Evolutionary conservation across 192 early-diverging fungal species (phyloP).

Genomic region (Coemansia sp.): DNA sequence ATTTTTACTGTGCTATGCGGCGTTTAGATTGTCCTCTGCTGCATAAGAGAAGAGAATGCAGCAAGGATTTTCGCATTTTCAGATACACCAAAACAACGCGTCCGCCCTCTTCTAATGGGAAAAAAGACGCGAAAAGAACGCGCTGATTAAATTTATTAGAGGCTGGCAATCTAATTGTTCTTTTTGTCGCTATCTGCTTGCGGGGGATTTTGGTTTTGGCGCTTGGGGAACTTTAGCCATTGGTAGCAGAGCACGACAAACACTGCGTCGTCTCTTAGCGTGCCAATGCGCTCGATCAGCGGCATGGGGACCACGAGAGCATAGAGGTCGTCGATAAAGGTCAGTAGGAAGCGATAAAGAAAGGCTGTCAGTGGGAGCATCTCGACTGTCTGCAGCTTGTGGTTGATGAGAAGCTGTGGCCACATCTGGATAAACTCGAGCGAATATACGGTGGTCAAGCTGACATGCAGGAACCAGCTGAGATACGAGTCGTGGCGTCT

Average conservation of each 20-base stretch:
- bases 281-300: conserved; percentile 53
- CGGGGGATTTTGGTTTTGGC: background rate
- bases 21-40: background rate
- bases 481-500: conserved; percentile 48
- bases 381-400: conserved; percentile 54
- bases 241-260: conserved; percentile 56
- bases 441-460: conserved; percentile 53
- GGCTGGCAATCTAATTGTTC: conserved; percentile 6
- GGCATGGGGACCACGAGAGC: conserved; percentile 61
- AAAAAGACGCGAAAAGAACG: background rate
- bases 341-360: conserved; percentile 53
- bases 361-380: conserved; percentile 57
- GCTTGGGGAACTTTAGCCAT: conserved; percentile 49
- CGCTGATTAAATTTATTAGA: background rate
- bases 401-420: conserved; percentile 60
- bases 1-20: no score
- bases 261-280: conserved; percentile 55
- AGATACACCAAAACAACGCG: conserved; percentile 6
- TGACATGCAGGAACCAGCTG: conserved; percentile 52
- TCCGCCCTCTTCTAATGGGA: background rate
- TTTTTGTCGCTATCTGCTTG: conserved; percentile 1
- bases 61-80: background rate
- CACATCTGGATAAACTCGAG: conserved; percentile 59
- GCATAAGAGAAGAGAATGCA: background rate
- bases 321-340: conserved; percentile 59